These are phyloP conservation scores for Peniophora sp. DNA, from an alignment of 1,284 basidiomycete species.

Conservation along the genomic window DNA sequence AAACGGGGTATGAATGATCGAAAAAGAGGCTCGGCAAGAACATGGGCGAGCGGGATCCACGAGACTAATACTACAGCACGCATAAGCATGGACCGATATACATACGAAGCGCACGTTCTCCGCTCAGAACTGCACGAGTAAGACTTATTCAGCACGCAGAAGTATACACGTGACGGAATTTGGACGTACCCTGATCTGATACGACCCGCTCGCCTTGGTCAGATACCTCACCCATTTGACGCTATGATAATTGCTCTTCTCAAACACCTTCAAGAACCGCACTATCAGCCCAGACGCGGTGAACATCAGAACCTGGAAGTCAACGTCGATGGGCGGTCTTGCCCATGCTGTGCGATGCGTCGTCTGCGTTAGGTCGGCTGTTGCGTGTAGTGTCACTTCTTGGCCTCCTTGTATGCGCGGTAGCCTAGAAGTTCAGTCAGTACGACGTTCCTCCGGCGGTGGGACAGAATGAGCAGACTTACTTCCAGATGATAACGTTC, in stretches of 20 bases:
- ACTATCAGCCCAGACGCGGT: slow-evolving; percentile 94
- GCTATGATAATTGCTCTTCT: slow-evolving; percentile 89
- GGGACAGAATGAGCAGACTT: slow-evolving; percentile 30
- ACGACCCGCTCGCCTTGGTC: slow-evolving; percentile 81
- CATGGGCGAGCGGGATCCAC: too few species aligned
- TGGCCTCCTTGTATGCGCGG: slow-evolving; percentile 88
- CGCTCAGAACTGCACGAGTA: slow-evolving; percentile 14
- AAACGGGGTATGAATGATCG: too few species aligned
- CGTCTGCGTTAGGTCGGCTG: slow-evolving; percentile 79
- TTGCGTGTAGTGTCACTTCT: slow-evolving; percentile 82
- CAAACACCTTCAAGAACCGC: slow-evolving; percentile 96
- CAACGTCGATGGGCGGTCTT: slow-evolving; percentile 93
- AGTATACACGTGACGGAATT: too few species aligned
- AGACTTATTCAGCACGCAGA: slow-evolving; percentile 1
- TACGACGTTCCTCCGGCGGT: too few species aligned
- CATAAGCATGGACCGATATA: too few species aligned
- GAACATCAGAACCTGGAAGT: slow-evolving; percentile 99
- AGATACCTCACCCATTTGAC: slow-evolving; percentile 91
- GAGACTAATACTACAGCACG: too few species aligned
- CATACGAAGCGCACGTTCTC: too few species aligned
- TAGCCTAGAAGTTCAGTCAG: slow-evolving; percentile 48
- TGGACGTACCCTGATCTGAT: slow-evolving; percentile 78
- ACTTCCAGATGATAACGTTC: slow-evolving; percentile 98
- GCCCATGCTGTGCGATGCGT: slow-evolving; percentile 94
- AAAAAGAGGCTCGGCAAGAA: too few species aligned